Conservation (phyloP, 164 flowering plant genomes). For the Aristolochia contorta region DNA sequence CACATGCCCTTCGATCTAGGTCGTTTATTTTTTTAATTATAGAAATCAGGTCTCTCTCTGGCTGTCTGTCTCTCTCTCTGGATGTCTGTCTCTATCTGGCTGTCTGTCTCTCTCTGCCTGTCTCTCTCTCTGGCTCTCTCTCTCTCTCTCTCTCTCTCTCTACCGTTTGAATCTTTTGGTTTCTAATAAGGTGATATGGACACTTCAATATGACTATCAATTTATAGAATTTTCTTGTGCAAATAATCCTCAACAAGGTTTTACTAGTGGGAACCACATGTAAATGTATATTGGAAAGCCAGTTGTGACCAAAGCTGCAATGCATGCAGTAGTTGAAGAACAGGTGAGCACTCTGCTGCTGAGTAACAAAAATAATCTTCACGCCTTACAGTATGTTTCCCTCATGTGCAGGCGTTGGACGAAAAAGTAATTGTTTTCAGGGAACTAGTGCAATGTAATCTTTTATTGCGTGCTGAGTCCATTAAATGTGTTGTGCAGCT, state of each 20-base stretch:
- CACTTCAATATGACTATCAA: not conserved
- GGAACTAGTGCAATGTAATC: slow-evolving; percentile 20
- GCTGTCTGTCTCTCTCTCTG: too few species aligned
- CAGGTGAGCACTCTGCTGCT: slow-evolving; percentile 31
- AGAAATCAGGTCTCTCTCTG: too few species aligned
- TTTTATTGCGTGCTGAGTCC: too few species aligned
- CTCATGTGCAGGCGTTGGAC: slow-evolving; percentile 44
- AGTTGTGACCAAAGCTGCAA: slow-evolving; percentile 75
- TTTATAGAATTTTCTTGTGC: slow-evolving; percentile 15
- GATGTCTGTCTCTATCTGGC: too few species aligned
- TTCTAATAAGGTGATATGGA: not conserved
- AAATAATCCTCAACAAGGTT: slow-evolving; percentile 82
- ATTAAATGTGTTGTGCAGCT: too few species aligned
- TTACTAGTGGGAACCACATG: slow-evolving; percentile 80
- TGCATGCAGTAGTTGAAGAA: slow-evolving; percentile 94
- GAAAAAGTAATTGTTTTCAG: slow-evolving; percentile 76
- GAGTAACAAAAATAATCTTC: not conserved
- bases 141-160: too few species aligned
- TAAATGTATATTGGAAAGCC: slow-evolving; percentile 77
- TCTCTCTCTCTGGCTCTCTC: too few species aligned
- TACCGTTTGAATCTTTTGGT: too few species aligned
- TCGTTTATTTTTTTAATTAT: too few species aligned
- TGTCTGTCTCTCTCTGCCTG: too few species aligned
- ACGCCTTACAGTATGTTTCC: not conserved
- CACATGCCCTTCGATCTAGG: too few species aligned